Conservation (phyloP, 805 yeast genomes). For the Myxozyma mucilagina region DNA sequence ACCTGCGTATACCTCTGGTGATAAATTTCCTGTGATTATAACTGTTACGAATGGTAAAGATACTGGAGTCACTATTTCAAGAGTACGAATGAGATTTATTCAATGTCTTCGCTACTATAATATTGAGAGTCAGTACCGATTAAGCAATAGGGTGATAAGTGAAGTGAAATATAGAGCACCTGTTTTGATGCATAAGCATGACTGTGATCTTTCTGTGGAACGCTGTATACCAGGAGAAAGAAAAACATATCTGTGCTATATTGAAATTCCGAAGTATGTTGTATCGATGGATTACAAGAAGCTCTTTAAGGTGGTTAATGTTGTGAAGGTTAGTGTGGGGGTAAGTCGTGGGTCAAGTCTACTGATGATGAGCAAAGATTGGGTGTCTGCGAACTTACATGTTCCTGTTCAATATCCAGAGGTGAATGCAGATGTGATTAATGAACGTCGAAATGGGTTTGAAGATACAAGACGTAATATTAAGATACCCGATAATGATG, state of each 20-base stretch:
- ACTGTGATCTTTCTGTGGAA: background rate
- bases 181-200: background rate
- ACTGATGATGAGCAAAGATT: background rate
- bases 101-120: slow-evolving; percentile 8
- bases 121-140: background rate
- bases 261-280: background rate
- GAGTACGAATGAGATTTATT: slow-evolving; percentile 13
- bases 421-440: background rate
- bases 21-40: background rate
- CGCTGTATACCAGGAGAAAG: background rate
- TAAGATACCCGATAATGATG: background rate
- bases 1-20: background rate
- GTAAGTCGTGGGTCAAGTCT: background rate
- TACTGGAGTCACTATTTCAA: slow-evolving; percentile 3
- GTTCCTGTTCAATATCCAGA: background rate
- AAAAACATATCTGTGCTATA: background rate
- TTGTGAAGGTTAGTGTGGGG: background rate
- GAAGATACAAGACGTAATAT: slow-evolving; percentile 1
- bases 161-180: slow-evolving; percentile 9
- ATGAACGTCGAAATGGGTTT: background rate
- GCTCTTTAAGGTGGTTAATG: background rate
- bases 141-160: slow-evolving; percentile 2
- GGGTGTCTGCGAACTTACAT: slow-evolving; percentile 1
- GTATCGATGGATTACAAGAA: background rate
- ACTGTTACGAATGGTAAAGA: background rate